These are phyloP conservation scores for Tetrapisispora fleetii DNA, from an alignment of 805 yeast genomes.

Conservation along the genomic window DNA sequence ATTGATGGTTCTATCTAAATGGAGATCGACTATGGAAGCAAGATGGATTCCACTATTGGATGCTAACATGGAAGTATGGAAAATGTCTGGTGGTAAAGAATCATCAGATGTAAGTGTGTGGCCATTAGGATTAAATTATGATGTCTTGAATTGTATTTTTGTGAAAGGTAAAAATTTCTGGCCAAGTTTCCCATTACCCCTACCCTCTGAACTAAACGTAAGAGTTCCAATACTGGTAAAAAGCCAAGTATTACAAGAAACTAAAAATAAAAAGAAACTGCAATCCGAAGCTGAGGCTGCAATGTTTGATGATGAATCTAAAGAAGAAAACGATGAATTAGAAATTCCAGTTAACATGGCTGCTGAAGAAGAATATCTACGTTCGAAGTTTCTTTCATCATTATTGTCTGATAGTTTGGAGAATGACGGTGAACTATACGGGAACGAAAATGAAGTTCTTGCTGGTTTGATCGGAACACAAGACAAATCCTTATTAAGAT, in stretches of 20 bases:
- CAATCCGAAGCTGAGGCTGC: constrained; percentile 16
- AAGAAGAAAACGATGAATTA: constrained; percentile 18
- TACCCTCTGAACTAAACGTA: constrained; percentile 70
- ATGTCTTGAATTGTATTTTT: constrained; percentile 62
- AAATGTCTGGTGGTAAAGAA: constrained; percentile 39
- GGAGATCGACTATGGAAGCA: constrained; percentile 71
- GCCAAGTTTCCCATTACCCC: constrained; percentile 78
- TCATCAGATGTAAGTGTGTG: constrained; percentile 51
- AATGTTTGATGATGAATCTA: constrained; percentile 11
- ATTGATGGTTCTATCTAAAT: constrained; percentile 57
- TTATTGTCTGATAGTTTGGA: constrained; percentile 47
- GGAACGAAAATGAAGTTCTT: constrained; percentile 44
- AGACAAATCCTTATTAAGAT: constrained; percentile 69
- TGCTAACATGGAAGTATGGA: constrained; percentile 35
- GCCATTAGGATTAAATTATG: constrained; percentile 76
- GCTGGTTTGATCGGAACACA: constrained; percentile 44
- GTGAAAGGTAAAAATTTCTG: constrained; percentile 55
- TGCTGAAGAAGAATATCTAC: constrained; percentile 57
- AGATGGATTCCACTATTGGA: constrained; percentile 83
- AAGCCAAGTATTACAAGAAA: constrained; percentile 22
- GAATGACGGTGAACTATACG: constrained; percentile 35
- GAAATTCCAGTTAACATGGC: constrained; percentile 22
- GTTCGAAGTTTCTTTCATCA: constrained; percentile 52
- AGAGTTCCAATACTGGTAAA: constrained; percentile 47
- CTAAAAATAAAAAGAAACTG: constrained; percentile 24